Conservation (phyloP, 108 stramenopile genomes). For the Mayamaea pseudoterrestris region DNA sequence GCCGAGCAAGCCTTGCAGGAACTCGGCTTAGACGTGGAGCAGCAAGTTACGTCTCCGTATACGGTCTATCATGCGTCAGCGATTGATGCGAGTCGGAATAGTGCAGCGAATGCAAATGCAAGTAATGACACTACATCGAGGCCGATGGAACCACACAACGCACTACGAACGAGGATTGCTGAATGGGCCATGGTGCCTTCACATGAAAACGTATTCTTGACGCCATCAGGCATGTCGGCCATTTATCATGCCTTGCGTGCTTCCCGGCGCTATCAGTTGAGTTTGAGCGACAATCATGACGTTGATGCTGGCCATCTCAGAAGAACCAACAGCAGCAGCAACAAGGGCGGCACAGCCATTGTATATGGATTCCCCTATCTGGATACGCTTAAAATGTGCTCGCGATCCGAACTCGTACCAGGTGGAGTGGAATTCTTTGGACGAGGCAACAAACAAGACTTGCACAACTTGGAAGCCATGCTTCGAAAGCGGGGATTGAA, state of each 20-base stretch:
- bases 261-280: constrained; percentile 22
- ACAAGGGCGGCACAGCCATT: constrained; percentile 29
- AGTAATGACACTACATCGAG: background rate
- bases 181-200: constrained; percentile 27
- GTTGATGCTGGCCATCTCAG: too few relatives aligned
- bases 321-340: background rate
- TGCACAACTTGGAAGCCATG: constrained; percentile 21
- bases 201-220: constrained; percentile 27
- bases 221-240: constrained; percentile 47
- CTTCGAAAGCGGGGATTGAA: constrained; percentile 11
- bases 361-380: constrained; percentile 70
- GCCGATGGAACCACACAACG: constrained; percentile 2
- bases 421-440: constrained; percentile 56
- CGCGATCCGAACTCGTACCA: constrained; percentile 38
- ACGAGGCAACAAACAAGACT: constrained; percentile 36
- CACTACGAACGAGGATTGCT: constrained; percentile 19
- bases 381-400: constrained; percentile 62
- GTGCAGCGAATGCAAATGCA: background rate
- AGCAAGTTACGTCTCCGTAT: constrained; percentile 17
- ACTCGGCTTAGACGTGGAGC: constrained; percentile 14
- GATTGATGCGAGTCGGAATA: background rate
- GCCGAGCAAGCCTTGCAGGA: constrained; percentile 21
- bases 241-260: constrained; percentile 39
- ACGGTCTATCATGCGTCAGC: constrained; percentile 1
- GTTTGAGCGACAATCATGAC: background rate